These are phyloP conservation scores for Brasenia schreberi DNA, from an alignment of 164 flowering plant species.

Conservation along the genomic window DNA sequence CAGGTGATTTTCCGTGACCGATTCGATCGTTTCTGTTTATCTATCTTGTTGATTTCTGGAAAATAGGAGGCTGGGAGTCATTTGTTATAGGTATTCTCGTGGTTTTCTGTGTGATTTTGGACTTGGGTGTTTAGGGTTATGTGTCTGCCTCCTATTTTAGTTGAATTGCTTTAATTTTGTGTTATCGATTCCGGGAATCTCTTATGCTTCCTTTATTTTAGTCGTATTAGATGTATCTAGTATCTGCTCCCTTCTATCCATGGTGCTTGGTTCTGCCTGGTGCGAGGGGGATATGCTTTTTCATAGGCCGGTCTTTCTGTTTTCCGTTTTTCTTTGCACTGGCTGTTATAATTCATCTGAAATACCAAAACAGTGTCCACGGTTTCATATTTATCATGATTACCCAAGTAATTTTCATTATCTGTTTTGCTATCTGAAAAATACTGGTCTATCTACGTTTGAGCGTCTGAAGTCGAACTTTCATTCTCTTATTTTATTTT, in stretches of 20 bases:
- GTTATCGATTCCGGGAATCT: neutral
- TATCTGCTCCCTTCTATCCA: neutral
- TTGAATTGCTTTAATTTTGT: neutral
- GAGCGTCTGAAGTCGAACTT: too few relatives aligned
- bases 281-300: too few relatives aligned
- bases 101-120: neutral
- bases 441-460: too few relatives aligned
- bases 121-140: neutral
- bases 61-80: neutral
- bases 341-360: too few relatives aligned
- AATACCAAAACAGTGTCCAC: too few relatives aligned
- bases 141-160: neutral
- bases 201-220: too few relatives aligned
- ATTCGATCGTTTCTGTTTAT: neutral
- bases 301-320: neutral
- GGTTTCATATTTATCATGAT: too few relatives aligned
- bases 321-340: neutral
- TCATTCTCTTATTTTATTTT: too few relatives aligned
- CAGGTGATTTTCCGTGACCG: conserved; percentile 25
- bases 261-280: neutral
- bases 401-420: too few relatives aligned
- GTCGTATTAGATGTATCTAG: neutral
- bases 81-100: neutral
- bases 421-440: too few relatives aligned
- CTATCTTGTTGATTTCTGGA: neutral